Base-by-base conservation (phyloP, 345 rosid species). In the Eucalyptus regnans region DNA sequence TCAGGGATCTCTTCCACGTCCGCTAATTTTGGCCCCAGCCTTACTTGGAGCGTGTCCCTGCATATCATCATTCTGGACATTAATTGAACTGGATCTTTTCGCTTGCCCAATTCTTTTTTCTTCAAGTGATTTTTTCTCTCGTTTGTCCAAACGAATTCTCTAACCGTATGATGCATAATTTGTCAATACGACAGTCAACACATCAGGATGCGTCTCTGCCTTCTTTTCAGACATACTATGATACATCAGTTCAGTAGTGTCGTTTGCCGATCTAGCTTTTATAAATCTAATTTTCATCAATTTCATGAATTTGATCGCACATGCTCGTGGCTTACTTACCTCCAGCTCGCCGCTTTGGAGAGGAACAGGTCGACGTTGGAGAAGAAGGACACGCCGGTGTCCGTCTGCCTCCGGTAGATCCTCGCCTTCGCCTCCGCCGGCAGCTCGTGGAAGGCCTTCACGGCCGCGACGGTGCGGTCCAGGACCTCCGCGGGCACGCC, bases 301-400 rank as follows among this genome's bases (percentile, higher is more conserved):
- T 5, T 37, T 76, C 46, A 37, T 76, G 83, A 76, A 20, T 37
- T 17, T 25, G 66, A 60, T 25, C 2, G 15, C 13, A 60, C 6
- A 11, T 1, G 16, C 31, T 50, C 43, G 58, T 22, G 43, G 2
- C 11, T 22, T 22, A 23, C 54, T 12, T 86, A 92, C 95, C 96
- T 95, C 96, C 96, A 93, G 90, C 94, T 92, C 5, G 96, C 95
- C 33, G 96, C 95, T 62, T 91, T 94, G n/a, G 95, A 91, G 23
- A 86, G 89, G 46, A 89, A 93, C 91, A 94, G 87, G 58, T 95
- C 94, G 10, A 94, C 41, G 80, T 92, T 93, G 79, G 94, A 94
- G 37, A 94, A 56, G 90, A 94, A 93, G 10, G 87, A 49, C 6
- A 92, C 94, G 1, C 93, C 93, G 3, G 88, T 10, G 9, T 52